These are phyloP conservation scores for Kickxella alabastrina DNA, from an alignment of 192 early-diverging fungal genomes.

Conservation along the genomic window DNA sequence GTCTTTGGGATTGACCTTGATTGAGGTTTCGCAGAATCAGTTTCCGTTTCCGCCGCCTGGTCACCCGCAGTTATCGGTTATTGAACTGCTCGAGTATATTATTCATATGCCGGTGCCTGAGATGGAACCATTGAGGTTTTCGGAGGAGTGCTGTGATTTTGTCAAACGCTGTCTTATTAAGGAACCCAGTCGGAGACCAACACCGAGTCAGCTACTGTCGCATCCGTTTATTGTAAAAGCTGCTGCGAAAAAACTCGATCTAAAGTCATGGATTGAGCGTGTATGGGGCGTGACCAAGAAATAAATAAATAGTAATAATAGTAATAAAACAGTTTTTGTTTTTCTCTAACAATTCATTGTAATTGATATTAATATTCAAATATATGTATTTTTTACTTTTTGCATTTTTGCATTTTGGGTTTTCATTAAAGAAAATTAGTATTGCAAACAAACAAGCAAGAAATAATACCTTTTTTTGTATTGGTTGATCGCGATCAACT, in stretches of 20 bases:
- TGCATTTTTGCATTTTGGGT: background rate
- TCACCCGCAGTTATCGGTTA: constrained; percentile 69
- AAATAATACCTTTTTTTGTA: too few species aligned
- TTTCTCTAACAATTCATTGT: too few species aligned
- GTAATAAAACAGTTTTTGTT: constrained; percentile 1
- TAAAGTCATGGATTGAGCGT: constrained; percentile 67
- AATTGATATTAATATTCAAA: too few species aligned
- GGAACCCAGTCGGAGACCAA: constrained; percentile 64
- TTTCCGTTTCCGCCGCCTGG: constrained; percentile 89
- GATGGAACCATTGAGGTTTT: constrained; percentile 56
- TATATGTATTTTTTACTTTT: constrained; percentile 6
- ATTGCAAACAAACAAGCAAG: too few species aligned
- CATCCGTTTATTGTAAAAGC: constrained; percentile 69
- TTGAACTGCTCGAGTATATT: constrained; percentile 93
- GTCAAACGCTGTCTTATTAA: constrained; percentile 63
- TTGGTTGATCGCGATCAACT: too few species aligned
- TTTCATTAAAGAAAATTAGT: background rate
- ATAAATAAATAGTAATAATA: too few species aligned
- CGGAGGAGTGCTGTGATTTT: constrained; percentile 48
- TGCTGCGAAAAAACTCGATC: constrained; percentile 56
- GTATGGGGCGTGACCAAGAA: constrained; percentile 63
- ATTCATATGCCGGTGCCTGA: constrained; percentile 82
- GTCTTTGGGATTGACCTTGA: constrained; percentile 89
- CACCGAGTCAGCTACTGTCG: constrained; percentile 61
- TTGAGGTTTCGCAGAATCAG: constrained; percentile 89